Base-by-base conservation (phyloP, 192 early-diverging fungal species). In the Rhizophagus clarus region DNA sequence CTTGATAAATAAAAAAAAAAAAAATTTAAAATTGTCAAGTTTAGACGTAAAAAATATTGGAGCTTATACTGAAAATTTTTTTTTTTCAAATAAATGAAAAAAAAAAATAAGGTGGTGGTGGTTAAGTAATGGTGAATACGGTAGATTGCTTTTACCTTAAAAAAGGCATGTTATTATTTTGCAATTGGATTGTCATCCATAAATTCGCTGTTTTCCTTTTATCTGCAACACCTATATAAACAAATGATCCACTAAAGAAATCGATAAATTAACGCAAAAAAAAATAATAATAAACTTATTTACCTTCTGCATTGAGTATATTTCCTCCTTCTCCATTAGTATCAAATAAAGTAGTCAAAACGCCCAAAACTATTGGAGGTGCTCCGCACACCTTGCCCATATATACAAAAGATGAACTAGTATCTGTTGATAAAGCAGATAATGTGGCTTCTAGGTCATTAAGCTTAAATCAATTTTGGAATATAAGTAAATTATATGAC, bases 101-200 rank as follows among this genome's bases (percentile, higher is more conserved):
- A n/a, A n/a, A n/a, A n/a, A n/a, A n/a, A n/a, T n/a, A n/a, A n/a
- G n/a, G n/a, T n/a, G n/a, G n/a, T n/a, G n/a, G n/a, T n/a, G n/a
- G n/a, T n/a, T n/a, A n/a, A n/a, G n/a, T n/a, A n/a, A n/a, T n/a
- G n/a, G n/a, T n/a, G n/a, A n/a, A n/a, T n/a, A n/a, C n/a, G n/a
- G n/a, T n/a, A n/a, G n/a, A n/a, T n/a, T 4, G n/a, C 11, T 17
- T 11, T 51, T 71, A 86, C 73, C 82, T 81, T 11, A 86, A 61
- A 26, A 80, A 81, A 20, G 83, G 82, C 40, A 86, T 83, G 64
- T 86, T 84, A n/a, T 83, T 86, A 24, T 74, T 49, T 69, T 84
- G 83, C 63, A 86, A 74, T 26, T 86, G 81, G 9, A 84, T 84
- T 3, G 83, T 86, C 32, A 86, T 78, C 85, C 85, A 86, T 11